phyloP scores from a whole-genome alignment of 163 green algal genomes.

The Scenedesmus sp. region DNA sequence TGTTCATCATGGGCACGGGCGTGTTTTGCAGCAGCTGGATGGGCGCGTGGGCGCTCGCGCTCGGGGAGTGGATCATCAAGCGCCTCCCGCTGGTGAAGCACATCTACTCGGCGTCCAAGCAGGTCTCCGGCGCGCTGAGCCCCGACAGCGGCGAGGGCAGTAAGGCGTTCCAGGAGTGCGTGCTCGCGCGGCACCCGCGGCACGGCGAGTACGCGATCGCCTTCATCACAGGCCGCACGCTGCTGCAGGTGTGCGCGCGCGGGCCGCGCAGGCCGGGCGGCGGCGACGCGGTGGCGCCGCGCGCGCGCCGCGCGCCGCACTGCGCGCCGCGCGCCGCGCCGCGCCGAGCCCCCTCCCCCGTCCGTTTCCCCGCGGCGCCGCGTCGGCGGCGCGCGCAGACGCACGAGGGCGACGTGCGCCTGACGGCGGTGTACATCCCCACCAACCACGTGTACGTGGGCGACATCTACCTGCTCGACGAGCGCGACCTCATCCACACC shows the following conservation, averaged over 20 bases:
- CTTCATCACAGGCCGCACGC: slow-evolving; percentile 93
- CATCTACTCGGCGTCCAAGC: slow-evolving; percentile 96
- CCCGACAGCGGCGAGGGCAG: slow-evolving; percentile 72
- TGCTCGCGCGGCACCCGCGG: slow-evolving; percentile 91
- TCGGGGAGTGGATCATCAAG: slow-evolving; percentile 95
- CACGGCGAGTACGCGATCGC: slow-evolving; percentile 92
- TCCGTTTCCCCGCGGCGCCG: too few species aligned
- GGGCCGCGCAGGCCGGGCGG: too few species aligned
- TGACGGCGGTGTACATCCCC: slow-evolving; percentile 90
- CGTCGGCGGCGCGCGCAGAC: too few species aligned
- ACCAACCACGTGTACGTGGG: slow-evolving; percentile 93
- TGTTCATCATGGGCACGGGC: slow-evolving; percentile 51
- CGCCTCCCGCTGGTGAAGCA: slow-evolving; percentile 94
- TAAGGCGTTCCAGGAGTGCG: slow-evolving; percentile 88
- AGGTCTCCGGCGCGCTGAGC: slow-evolving; percentile 87
- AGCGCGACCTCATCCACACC: slow-evolving; percentile 87
- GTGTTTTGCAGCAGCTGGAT: slow-evolving; percentile 93
- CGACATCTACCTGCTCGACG: slow-evolving; percentile 89
- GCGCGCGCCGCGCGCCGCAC: too few species aligned
- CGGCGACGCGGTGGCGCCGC: too few species aligned
- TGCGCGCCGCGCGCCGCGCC: too few species aligned
- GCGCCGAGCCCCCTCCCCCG: too few species aligned
- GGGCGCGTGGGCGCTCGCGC: slow-evolving; percentile 75
- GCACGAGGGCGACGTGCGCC: slow-evolving; percentile 63
- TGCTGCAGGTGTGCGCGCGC: slow-evolving; percentile 83